Percentiles rank a stretch among this genome's conserved stretches.
Evolutionary conservation across 23 red algal species (phyloP).

Genomic region (Cyanidium caldarium): DNA sequence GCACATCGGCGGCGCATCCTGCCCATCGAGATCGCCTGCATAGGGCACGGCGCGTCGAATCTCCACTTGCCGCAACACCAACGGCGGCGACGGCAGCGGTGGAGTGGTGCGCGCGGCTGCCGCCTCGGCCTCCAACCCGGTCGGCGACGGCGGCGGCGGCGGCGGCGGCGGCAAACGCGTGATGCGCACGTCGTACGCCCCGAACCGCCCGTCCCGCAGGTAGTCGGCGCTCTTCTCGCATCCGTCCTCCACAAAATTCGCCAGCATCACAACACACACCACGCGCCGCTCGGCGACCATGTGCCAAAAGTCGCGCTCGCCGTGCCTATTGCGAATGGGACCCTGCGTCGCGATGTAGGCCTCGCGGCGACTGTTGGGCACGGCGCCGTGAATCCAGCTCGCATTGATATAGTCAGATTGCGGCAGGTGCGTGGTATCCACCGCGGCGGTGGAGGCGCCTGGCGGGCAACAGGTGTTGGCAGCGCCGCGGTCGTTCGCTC

Average conservation of each 20-base stretch:
- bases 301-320: conserved; percentile 75
- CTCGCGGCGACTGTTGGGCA: conserved; percentile 14
- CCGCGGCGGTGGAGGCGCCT: background rate
- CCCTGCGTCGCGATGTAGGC: conserved; percentile 77
- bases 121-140: background rate
- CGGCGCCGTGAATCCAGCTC: conserved; percentile 34
- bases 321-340: conserved; percentile 17
- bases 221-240: conserved; percentile 62
- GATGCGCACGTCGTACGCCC: background rate
- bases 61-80: background rate
- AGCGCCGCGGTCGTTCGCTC: no score
- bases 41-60: background rate
- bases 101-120: background rate
- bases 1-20: background rate
- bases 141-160: background rate
- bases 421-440: background rate
- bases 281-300: conserved; percentile 61
- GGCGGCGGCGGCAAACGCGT: background rate
- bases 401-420: conserved; percentile 77
- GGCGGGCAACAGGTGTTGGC: no score
- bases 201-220: conserved; percentile 22
- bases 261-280: conserved; percentile 70
- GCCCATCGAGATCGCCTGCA: background rate
- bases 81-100: background rate
- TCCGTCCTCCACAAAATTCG: conserved; percentile 36